phyloP scores from a whole-genome alignment of 257 asterid species.

The Galeopsis tetrahit region DNA sequence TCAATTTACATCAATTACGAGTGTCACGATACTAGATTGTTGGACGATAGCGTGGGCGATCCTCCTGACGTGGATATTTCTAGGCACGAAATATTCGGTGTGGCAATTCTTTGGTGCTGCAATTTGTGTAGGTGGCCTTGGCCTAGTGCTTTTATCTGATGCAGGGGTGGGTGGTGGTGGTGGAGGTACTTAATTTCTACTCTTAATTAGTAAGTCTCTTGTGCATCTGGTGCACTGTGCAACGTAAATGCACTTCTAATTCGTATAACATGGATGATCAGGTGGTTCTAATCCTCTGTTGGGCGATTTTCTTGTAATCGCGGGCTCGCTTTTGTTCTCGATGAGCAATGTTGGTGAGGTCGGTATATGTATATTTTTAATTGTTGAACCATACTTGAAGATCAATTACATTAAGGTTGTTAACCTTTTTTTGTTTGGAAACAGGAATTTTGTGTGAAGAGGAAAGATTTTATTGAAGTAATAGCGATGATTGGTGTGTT shows the following conservation, averaged over 20 bases:
- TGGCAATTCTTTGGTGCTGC: constrained; percentile 72
- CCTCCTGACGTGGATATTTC: constrained; percentile 63
- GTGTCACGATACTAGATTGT: constrained; percentile 76
- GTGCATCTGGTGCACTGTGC: too few relatives aligned
- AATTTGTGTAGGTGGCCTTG: constrained; percentile 64
- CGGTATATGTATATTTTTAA: not conserved
- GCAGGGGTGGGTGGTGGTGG: constrained; percentile 46
- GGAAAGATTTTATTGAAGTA: constrained; percentile 67
- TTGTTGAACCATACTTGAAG: too few relatives aligned
- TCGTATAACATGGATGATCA: constrained; percentile 30
- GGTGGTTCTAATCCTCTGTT: constrained; percentile 78
- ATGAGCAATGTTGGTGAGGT: constrained; percentile 86
- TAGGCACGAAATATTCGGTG: constrained; percentile 59
- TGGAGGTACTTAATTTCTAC: constrained; percentile 43
- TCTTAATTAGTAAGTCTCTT: too few relatives aligned
- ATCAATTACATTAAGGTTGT: not conserved
- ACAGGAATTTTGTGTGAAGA: constrained; percentile 84
- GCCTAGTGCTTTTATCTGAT: constrained; percentile 69
- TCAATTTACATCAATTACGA: constrained; percentile 76
- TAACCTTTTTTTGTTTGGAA: not conserved
- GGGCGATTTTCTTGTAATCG: constrained; percentile 72
- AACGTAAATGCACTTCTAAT: too few relatives aligned
- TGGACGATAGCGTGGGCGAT: constrained; percentile 79
- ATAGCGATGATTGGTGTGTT: constrained; percentile 73
- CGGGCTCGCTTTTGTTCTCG: constrained; percentile 56